phyloP scores from a whole-genome alignment of 768 basidiomycete genomes.

The Myochromella boudieri region DNA sequence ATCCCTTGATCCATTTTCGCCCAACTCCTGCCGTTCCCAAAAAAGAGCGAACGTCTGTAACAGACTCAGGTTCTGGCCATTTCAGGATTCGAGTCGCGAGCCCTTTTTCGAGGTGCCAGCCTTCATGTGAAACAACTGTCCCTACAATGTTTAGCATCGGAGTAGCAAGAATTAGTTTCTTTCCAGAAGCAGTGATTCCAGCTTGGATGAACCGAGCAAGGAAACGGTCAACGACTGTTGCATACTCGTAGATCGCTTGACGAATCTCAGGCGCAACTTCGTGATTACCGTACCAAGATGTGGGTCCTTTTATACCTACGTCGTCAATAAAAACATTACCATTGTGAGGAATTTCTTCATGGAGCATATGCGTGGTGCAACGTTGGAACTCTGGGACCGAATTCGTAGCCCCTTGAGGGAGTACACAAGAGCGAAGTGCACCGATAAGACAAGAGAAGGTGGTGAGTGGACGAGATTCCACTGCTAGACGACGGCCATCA shows the following conservation, averaged over 20 bases:
- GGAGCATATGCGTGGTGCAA: constrained; percentile 13
- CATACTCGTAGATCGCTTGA: constrained; percentile 27
- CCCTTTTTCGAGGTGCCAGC: constrained; percentile 25
- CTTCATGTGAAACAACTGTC: constrained; percentile 24
- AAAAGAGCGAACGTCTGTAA: constrained; percentile 24
- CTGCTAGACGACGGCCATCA: constrained; percentile 25
- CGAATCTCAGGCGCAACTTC: constrained; percentile 22
- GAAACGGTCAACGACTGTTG: constrained; percentile 20
- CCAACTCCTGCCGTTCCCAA: constrained; percentile 22
- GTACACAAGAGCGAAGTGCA: constrained; percentile 13
- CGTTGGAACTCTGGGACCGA: constrained; percentile 32
- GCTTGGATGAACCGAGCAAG: constrained; percentile 21
- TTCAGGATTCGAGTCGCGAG: constrained; percentile 25
- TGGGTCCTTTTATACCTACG: constrained; percentile 17
- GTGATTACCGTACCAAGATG: constrained; percentile 11
- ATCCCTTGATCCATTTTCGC: constrained; percentile 23
- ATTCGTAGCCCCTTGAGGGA: constrained; percentile 36
- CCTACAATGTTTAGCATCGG: constrained; percentile 28
- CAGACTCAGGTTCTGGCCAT: constrained; percentile 18
- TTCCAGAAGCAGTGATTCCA: constrained; percentile 31
- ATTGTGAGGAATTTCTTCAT: constrained; percentile 11
- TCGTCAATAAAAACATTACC: constrained; percentile 22
- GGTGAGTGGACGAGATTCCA: constrained; percentile 28
- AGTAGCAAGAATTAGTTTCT: constrained; percentile 23
- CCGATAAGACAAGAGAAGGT: constrained; percentile 29